These are phyloP conservation scores for Rosa lucieae DNA, from an alignment of 306 rosid species.

Conservation along the genomic window DNA sequence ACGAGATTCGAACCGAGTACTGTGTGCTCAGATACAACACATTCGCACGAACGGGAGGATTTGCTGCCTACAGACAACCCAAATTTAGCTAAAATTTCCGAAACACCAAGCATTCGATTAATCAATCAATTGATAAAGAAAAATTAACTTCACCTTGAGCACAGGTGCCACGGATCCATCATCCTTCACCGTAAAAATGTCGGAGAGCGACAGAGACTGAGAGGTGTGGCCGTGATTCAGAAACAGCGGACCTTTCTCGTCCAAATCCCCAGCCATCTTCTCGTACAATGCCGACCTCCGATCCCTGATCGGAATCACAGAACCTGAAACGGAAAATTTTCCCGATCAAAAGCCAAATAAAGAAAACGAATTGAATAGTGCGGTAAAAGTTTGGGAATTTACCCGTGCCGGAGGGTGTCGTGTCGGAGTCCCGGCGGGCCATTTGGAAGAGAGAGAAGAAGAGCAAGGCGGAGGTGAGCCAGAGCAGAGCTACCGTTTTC, in stretches of 20 bases:
- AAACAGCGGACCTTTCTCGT: constrained; percentile 76
- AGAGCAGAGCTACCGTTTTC: constrained; percentile 51
- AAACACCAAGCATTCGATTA: neutral
- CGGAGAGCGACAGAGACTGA: constrained; percentile 89
- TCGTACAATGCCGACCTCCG: constrained; percentile 72
- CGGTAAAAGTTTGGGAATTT: constrained; percentile 32
- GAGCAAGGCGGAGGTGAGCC: constrained; percentile 55
- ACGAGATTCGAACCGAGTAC: constrained; percentile 74
- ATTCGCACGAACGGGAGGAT: constrained; percentile 93
- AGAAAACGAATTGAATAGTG: neutral
- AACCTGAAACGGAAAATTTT: constrained; percentile 36
- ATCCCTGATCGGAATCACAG: constrained; percentile 36
- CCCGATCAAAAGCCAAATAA: neutral
- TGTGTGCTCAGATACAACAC: constrained; percentile 71
- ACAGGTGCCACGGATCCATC: constrained; percentile 79
- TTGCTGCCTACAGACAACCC: constrained; percentile 59
- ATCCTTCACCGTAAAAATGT: constrained; percentile 66
- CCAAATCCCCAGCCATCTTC: constrained; percentile 74
- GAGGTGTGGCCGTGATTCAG: constrained; percentile 82
- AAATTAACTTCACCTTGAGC: constrained; percentile 52
- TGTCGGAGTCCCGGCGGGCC: constrained; percentile 50
- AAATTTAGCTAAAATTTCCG: neutral
- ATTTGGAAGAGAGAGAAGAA: constrained; percentile 64
- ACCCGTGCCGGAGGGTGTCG: constrained; percentile 16
- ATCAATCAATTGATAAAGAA: neutral